Conservation (phyloP, 1,139 yeast genomes). For the Hansenula lynferdii region DNA sequence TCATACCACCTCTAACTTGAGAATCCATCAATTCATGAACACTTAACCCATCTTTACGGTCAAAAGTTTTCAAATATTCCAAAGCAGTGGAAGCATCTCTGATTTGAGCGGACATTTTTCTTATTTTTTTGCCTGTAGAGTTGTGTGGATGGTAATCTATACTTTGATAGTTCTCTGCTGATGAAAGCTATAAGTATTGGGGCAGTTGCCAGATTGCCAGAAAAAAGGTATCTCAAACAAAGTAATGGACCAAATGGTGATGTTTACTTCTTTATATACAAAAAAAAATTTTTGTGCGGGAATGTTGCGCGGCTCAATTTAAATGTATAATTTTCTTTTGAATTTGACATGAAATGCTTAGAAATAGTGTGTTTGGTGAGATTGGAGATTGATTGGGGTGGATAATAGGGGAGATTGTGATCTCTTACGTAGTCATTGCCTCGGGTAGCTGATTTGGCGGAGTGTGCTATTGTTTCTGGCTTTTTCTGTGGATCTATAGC, state of each 20-base stretch:
- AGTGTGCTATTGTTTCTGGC: too few species aligned
- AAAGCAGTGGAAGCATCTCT: conserved; percentile 70
- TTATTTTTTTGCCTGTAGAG: conserved; percentile 3
- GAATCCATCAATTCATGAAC: conserved; percentile 88
- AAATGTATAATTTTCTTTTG: too few species aligned
- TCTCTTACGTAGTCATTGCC: too few species aligned
- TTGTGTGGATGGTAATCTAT: background rate
- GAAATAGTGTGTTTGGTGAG: too few species aligned
- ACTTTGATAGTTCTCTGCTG: background rate
- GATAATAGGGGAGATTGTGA: too few species aligned
- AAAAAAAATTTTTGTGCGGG: background rate
- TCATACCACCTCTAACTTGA: conserved; percentile 85
- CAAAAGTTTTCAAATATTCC: conserved; percentile 59
- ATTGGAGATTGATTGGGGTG: too few species aligned
- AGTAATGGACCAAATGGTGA: background rate
- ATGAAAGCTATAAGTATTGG: conserved; percentile 1
- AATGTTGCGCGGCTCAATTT: background rate
- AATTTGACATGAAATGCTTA: too few species aligned
- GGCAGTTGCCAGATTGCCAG: conserved; percentile 26
- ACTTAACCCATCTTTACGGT: conserved; percentile 79
- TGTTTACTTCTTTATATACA: conserved; percentile 1
- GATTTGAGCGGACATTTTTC: conserved; percentile 32
- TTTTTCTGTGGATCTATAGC: too few species aligned
- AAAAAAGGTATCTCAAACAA: conserved; percentile 12
- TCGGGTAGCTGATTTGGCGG: too few species aligned